These are phyloP conservation scores for Cryptosporidium ubiquitum DNA, from an alignment of 169 alveolate genomes.

Conservation along the genomic window DNA sequence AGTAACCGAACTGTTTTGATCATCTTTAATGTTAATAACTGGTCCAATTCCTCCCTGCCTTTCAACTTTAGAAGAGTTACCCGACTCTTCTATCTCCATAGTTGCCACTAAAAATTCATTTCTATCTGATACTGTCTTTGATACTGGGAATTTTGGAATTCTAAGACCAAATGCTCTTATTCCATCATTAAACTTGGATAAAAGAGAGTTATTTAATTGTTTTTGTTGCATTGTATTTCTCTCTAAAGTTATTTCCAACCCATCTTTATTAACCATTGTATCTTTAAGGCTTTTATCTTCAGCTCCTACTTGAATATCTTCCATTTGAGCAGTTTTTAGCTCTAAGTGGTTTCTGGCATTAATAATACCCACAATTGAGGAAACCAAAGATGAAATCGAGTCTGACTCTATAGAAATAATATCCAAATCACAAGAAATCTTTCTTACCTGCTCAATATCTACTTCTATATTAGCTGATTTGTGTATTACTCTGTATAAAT, in stretches of 20 bases:
- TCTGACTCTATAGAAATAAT: slow-evolving; percentile 53
- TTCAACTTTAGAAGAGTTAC: slow-evolving; percentile 3
- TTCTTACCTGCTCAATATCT: slow-evolving; percentile 38
- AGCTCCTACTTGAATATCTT: not conserved
- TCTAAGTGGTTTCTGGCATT: slow-evolving; percentile 21
- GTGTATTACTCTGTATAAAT: slow-evolving; percentile 25
- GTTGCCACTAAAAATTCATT: slow-evolving; percentile 41
- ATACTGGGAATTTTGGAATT: slow-evolving; percentile 27
- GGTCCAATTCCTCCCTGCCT: slow-evolving; percentile 48
- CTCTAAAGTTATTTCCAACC: not conserved
- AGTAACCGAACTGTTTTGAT: slow-evolving; percentile 82
- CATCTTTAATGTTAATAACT: slow-evolving; percentile 65
- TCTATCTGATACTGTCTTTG: not conserved
- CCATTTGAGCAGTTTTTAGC: not conserved
- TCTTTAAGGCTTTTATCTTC: not conserved
- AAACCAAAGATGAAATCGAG: slow-evolving; percentile 17
- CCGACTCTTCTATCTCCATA: slow-evolving; percentile 13
- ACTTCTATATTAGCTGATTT: slow-evolving; percentile 22
- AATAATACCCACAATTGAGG: slow-evolving; percentile 59
- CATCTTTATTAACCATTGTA: not conserved
- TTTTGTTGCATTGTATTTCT: not conserved
- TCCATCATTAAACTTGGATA: slow-evolving; percentile 67
- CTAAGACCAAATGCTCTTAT: slow-evolving; percentile 58
- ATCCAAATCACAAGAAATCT: slow-evolving; percentile 34
- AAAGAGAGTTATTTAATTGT: slow-evolving; percentile 26